Base-by-base conservation (phyloP, 139 green algal species). In the Chlorella sp. region DNA sequence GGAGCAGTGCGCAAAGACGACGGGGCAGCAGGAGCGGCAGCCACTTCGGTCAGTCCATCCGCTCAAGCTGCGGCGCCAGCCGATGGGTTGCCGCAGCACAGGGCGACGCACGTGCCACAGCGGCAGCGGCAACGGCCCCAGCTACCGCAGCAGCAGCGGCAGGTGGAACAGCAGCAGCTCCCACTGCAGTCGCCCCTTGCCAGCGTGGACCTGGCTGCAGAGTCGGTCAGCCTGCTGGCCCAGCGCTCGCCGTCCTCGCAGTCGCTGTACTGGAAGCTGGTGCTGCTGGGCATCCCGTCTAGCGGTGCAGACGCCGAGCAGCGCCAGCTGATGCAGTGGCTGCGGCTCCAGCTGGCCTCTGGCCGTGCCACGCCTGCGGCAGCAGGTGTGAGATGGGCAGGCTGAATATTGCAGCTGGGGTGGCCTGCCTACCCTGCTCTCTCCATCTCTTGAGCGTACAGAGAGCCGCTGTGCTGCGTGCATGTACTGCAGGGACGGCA, bases 211-310 rank as follows among this genome's bases (percentile, higher is more conserved):
- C 53, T 62, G 53, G 25, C 68, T 29, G 35, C 68, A 7, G 4
- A 65, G 23, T 35, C 63, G 3, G 71, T 48, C 12, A 61, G 38
- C 2, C 35, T 73, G 36, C 46, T 83, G 55, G 29, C 53, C 21
- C 60, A 62, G 48, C 65, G 58, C 51, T 76, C n/a, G 66, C 59
- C 72, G 12, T 27, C 43, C 0, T 61, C 66, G 1, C 11, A 40
- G 15, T 25, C 27, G 23, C 77, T 83, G 60, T 79, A 66, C 23
- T 83, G 72, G 72, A 81, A 79, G 70, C 3, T 74, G 23, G 29
- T 74, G 29, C 42, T 79, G 53, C 33, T 55, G 12, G 36, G 11
- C 27, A 25, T 5, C 33, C 42, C 0, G 17, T 59, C 40, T 40
- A 21, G 58, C 8, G 8, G n/a, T 38, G 29, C 55, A 36, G 53